A percentile compares a stretch with the other conserved stretches of the same genome.
Evolutionary conservation across 768 basidiomycete genomes (phyloP).

Genomic region (Leccinellum rugosiceps): DNA sequence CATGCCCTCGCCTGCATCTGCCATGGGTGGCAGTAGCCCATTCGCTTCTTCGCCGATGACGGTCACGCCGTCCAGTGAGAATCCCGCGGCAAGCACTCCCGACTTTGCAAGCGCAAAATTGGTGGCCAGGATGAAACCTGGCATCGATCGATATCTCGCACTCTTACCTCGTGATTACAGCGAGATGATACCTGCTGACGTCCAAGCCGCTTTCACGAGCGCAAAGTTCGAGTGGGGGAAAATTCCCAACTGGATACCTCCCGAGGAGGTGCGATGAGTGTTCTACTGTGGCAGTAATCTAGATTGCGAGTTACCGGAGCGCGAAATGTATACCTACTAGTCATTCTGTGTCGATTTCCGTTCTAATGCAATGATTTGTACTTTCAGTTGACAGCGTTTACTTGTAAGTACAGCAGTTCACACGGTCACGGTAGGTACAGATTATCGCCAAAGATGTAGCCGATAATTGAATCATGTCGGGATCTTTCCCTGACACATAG

Average conservation of each 20-base stretch:
- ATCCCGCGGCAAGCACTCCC: slow-evolving; percentile 22
- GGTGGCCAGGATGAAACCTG: slow-evolving; percentile 38
- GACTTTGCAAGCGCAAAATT: slow-evolving; percentile 35
- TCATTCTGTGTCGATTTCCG: background rate
- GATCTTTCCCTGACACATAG: slow-evolving; percentile 1
- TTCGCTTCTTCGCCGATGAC: slow-evolving; percentile 29
- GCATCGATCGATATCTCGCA: slow-evolving; percentile 51
- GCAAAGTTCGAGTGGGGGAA: slow-evolving; percentile 65
- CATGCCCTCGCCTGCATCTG: slow-evolving; percentile 18
- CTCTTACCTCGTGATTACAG: slow-evolving; percentile 59
- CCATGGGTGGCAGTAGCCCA: slow-evolving; percentile 16
- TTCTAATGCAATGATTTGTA: too few species aligned
- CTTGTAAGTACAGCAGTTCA: too few species aligned
- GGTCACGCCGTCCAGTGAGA: slow-evolving; percentile 20
- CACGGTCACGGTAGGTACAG: slow-evolving; percentile 1
- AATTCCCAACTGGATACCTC: slow-evolving; percentile 75
- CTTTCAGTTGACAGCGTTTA: too few species aligned
- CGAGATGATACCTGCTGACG: slow-evolving; percentile 47
- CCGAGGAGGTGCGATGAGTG: slow-evolving; percentile 42
- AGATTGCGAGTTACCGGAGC: background rate
- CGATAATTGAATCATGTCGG: slow-evolving; percentile 15
- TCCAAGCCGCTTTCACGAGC: slow-evolving; percentile 50
- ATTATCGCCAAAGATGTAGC: slow-evolving; percentile 15
- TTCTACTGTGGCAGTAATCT: background rate
- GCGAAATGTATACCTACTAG: slow-evolving; percentile 5